Percentiles rank a stretch among this genome's conserved stretches.
Evolutionary conservation across 257 asterid genomes (phyloP).

Genomic region (Jasminum sambac): DNA sequence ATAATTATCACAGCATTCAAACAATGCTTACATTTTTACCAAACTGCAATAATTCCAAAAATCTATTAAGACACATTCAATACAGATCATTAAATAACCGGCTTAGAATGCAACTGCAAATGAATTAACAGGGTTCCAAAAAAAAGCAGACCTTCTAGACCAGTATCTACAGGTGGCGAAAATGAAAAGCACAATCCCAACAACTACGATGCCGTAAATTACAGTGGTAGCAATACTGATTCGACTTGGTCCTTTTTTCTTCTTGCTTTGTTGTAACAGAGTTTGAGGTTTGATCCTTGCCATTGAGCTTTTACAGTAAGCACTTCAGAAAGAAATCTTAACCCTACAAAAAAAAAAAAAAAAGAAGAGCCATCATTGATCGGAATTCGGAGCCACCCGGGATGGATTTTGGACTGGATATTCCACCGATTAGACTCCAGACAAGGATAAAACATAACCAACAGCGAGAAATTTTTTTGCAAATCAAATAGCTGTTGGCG

Average conservation of each 20-base stretch:
- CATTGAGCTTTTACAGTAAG: conserved; percentile 29
- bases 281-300: conserved; percentile 66
- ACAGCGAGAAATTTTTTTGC: too few species aligned
- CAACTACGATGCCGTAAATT: conserved; percentile 38
- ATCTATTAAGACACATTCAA: not conserved
- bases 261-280: conserved; percentile 59
- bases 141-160: conserved; percentile 37
- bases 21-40: not conserved
- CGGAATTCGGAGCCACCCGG: conserved; percentile 5
- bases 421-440: too few species aligned
- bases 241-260: conserved; percentile 56
- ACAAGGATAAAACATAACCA: too few species aligned
- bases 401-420: too few species aligned
- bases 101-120: conserved; percentile 13
- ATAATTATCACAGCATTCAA: conserved; percentile 15
- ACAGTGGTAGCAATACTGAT: conserved; percentile 41
- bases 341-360: conserved; percentile 27
- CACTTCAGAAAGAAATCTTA: conserved; percentile 38
- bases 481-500: too few species aligned
- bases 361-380: conserved; percentile 13
- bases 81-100: not conserved
- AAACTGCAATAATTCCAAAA: conserved; percentile 4
- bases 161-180: conserved; percentile 49
- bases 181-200: conserved; percentile 42
- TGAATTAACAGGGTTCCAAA: not conserved